phyloP scores from a whole-genome alignment of 2,329 filamentous ascomycete species.

The Raffaelea arxii region DNA sequence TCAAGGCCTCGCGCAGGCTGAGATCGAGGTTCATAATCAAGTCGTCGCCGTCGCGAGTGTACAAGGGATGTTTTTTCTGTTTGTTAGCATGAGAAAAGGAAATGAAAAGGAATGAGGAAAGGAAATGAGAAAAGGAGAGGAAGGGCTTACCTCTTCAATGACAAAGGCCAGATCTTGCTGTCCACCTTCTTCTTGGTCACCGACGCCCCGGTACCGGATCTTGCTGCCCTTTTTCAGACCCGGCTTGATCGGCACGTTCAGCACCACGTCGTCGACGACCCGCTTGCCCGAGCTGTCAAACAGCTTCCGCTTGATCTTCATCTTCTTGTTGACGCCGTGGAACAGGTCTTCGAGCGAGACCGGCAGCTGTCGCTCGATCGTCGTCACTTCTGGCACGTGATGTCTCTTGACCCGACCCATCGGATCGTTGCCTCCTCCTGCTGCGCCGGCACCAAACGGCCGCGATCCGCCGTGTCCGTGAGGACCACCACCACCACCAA shows the following conservation, averaged over 20 bases:
- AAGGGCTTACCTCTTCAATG: constrained; percentile 77
- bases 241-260: constrained; percentile 92
- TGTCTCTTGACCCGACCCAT: constrained; percentile 27
- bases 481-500: neutral
- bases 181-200: constrained; percentile 92
- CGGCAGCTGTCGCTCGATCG: constrained; percentile 74
- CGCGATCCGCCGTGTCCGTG: constrained; percentile 15
- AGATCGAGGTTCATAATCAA: constrained; percentile 70
- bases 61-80: constrained; percentile 79
- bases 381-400: constrained; percentile 76
- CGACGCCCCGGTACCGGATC: constrained; percentile 97
- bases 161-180: constrained; percentile 94
- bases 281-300: constrained; percentile 82
- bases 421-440: constrained; percentile 12
- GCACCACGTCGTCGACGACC: constrained; percentile 75
- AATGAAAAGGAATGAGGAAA: neutral
- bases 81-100: constrained; percentile 27
- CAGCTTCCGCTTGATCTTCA: constrained; percentile 96
- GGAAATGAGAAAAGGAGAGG: too few relatives aligned
- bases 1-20: constrained; percentile 85
- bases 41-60: constrained; percentile 81
- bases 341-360: constrained; percentile 83
- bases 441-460: constrained; percentile 1
- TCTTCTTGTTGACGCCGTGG: constrained; percentile 83
- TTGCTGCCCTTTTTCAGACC: constrained; percentile 95